Evolutionary conservation across 192 early-diverging fungal genomes (phyloP).

Genomic region (Rhizophagus clarus): DNA sequence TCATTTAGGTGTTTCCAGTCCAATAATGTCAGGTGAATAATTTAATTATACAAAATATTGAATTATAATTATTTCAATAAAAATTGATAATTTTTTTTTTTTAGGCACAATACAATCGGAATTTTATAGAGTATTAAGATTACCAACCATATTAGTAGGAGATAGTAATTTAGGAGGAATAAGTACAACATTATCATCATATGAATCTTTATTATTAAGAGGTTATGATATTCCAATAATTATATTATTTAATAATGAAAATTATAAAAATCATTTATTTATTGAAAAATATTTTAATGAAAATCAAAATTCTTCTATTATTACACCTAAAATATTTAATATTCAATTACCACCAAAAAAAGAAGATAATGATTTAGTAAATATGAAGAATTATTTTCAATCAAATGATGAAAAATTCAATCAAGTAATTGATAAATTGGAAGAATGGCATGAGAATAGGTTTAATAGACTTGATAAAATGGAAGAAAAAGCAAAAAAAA

Average conservation of each 20-base stretch:
- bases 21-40: slow-evolving; percentile 65
- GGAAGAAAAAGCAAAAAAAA: slow-evolving; percentile 47
- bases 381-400: slow-evolving; percentile 63
- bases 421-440: slow-evolving; percentile 49
- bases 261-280: slow-evolving; percentile 62
- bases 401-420: slow-evolving; percentile 47
- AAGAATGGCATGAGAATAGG: slow-evolving; percentile 50
- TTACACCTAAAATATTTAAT: slow-evolving; percentile 39
- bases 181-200: slow-evolving; percentile 76
- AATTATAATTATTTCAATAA: not conserved
- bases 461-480: slow-evolving; percentile 61
- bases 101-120: slow-evolving; percentile 67
- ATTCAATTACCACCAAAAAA: slow-evolving; percentile 53
- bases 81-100: not conserved
- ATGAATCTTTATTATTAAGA: slow-evolving; percentile 67
- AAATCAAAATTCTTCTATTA: slow-evolving; percentile 25
- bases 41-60: not conserved
- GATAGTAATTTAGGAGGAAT: slow-evolving; percentile 82
- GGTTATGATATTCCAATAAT: slow-evolving; percentile 72
- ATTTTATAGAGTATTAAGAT: slow-evolving; percentile 67
- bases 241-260: slow-evolving; percentile 63
- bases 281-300: slow-evolving; percentile 39
- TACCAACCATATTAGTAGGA: slow-evolving; percentile 74
- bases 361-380: slow-evolving; percentile 47
- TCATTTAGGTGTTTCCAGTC: slow-evolving; percentile 63